Evolutionary conservation across 2,329 filamentous ascomycete species (phyloP).

Genomic region (Aspergillus sp.): DNA sequence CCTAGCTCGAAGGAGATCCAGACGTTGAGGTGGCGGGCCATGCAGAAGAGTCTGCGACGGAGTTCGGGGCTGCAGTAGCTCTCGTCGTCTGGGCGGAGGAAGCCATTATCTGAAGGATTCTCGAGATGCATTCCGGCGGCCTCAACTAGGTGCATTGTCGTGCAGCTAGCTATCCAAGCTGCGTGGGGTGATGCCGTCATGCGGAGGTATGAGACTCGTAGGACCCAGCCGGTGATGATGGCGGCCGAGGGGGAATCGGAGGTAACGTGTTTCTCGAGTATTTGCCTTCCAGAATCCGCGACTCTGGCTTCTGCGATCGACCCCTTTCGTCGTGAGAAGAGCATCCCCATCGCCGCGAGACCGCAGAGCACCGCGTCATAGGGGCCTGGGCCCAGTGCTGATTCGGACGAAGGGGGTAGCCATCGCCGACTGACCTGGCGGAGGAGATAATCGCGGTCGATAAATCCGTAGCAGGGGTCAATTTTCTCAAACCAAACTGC

Average conservation of each 20-base stretch:
- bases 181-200: conserved; percentile 49
- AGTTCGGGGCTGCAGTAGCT: conserved; percentile 28
- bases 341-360: conserved; percentile 48
- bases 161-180: conserved; percentile 51
- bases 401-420: conserved; percentile 12
- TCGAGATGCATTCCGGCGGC: conserved; percentile 39
- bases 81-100: conserved; percentile 6
- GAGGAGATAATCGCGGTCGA: conserved; percentile 23
- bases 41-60: conserved; percentile 41
- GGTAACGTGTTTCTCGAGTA: conserved; percentile 39
- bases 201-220: conserved; percentile 49
- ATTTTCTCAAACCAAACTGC: conserved; percentile 49
- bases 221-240: conserved; percentile 41
- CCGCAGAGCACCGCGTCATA: conserved; percentile 49
- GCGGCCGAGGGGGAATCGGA: conserved; percentile 23
- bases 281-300: conserved; percentile 39
- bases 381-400: conserved; percentile 16
- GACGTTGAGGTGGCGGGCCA: conserved; percentile 52
- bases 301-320: conserved; percentile 41
- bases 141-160: conserved; percentile 53
- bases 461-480: conserved; percentile 48
- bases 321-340: conserved; percentile 45
- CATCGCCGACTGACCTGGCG: conserved; percentile 25
- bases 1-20: conserved; percentile 57
- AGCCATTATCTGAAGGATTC: conserved; percentile 10